Conservation (phyloP, 768 basidiomycete genomes). For the Psilocybe azurescens region DNA sequence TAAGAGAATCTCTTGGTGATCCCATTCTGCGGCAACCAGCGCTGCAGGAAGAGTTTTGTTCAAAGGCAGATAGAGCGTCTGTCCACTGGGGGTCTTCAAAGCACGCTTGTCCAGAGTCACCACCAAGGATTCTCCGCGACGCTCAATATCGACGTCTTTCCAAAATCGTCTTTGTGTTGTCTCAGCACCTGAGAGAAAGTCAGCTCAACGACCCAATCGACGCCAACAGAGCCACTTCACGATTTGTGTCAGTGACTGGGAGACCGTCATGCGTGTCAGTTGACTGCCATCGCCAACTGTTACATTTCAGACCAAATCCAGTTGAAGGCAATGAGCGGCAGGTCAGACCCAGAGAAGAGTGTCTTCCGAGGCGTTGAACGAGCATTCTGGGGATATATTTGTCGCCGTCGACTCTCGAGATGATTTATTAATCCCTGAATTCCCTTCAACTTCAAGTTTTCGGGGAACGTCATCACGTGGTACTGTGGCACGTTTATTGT, state of each 20-base stretch:
- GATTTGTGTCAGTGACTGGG: conserved; percentile 65
- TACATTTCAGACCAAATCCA: not conserved
- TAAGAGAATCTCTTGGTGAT: conserved; percentile 83
- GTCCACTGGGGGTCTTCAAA: conserved; percentile 90
- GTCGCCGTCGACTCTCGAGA: conserved; percentile 12
- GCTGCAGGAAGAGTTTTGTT: conserved; percentile 77
- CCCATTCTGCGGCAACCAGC: conserved; percentile 95
- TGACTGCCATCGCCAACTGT: conserved; percentile 29
- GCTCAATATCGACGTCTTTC: conserved; percentile 86
- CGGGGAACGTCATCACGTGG: conserved; percentile 28
- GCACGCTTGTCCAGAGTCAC: conserved; percentile 84
- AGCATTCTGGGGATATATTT: conserved; percentile 18
- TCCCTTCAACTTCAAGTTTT: not conserved
- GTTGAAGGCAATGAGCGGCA: not conserved
- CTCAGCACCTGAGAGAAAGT: conserved; percentile 70
- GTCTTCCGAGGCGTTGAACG: conserved; percentile 23
- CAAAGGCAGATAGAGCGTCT: conserved; percentile 70
- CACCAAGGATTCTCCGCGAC: conserved; percentile 52
- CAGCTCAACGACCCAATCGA: not conserved
- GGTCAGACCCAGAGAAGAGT: conserved; percentile 10
- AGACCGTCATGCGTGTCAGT: conserved; percentile 44
- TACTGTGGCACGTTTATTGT: not conserved
- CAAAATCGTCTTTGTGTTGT: conserved; percentile 90
- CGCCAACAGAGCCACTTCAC: conserved; percentile 40
- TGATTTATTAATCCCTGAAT: not conserved